Evolutionary conservation across 345 rosid species (phyloP), one percentile per base, ranked within the genome.

Genomic region (Melaleuca quinquenervia): DNA sequence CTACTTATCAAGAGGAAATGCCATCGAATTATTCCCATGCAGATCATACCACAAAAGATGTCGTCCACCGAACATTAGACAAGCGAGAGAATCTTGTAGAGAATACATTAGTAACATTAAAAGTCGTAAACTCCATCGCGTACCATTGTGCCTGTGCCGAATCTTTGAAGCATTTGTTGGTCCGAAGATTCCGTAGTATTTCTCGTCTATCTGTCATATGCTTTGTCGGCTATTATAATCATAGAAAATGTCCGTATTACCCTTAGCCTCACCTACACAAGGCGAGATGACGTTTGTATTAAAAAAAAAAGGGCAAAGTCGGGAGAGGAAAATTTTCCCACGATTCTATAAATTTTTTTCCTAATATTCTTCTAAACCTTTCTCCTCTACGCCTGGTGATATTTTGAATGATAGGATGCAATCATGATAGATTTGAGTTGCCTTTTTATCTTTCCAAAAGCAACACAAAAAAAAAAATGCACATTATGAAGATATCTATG

Each of bases 301-400:
- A 27, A 27, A 29, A 5, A 51, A 14, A 7, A 64, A 16, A 8
- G 7, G 36, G 36, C 41, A 26, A 62, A 27, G 20, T 60, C 3
- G 36, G 20, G 74, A 60, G 36, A 27, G 11, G 36, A 27, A 29
- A 29, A 64, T 7, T 0, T 64, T 64, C 44, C 22, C 76, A 8
- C 12, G 16, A 64, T 64, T 0, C 1, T 15, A 5, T 32, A 32
- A 16, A 5, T 6, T 16, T 0, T 44, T 1, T 22, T 15, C 4
- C 21, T 4, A 64, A 29, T 64, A 7, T 29, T 64, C 21, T 64
- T 64, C 24, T 8, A 70, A 18, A 32, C 45, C 6, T 64, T 64
- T 32, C 78, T 64, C 78, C 45, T 16, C 45, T 32, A 0, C 45
- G 6, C 78, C 1, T 0, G 44, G 78, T 3, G 78, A 32, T 70